Conservation (phyloP, 2,329 filamentous ascomycete genomes). For the Neopestalotiopsis sp. region DNA sequence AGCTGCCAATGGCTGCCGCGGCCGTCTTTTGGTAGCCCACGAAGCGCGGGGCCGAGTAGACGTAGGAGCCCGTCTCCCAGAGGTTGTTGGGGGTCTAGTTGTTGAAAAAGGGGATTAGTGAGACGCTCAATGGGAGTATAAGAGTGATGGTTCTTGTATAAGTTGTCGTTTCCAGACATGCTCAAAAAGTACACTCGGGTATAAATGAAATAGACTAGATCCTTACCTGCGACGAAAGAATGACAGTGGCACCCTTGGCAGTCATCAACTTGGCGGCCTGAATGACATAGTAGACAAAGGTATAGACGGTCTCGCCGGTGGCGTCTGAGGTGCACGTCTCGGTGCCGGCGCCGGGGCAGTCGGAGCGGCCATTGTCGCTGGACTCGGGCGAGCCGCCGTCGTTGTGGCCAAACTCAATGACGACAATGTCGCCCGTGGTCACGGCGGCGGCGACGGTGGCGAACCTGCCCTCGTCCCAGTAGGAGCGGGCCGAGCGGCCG, state of each 20-base stretch:
- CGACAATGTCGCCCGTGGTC: constrained; percentile 63
- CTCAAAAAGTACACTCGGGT: no score
- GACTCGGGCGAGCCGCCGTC: constrained; percentile 62
- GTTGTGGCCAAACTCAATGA: constrained; percentile 76
- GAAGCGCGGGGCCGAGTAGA: constrained; percentile 56
- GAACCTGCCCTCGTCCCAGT: constrained; percentile 67
- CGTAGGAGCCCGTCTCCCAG: constrained; percentile 61
- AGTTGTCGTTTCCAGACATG: no score
- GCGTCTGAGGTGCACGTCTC: constrained; percentile 54
- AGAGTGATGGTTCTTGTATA: no score
- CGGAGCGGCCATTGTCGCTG: constrained; percentile 65
- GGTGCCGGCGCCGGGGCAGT: constrained; percentile 57
- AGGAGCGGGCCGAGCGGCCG: constrained; percentile 67
- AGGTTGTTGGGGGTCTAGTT: constrained; percentile 52
- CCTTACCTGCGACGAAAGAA: constrained; percentile 54
- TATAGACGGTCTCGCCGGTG: constrained; percentile 37
- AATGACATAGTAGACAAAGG: constrained; percentile 35
- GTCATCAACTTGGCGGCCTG: constrained; percentile 37
- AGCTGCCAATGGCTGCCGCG: constrained; percentile 21
- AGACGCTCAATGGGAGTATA: no score
- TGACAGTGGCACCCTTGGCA: constrained; percentile 64
- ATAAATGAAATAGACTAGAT: constrained; percentile 32
- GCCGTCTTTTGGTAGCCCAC: constrained; percentile 51
- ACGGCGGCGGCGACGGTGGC: constrained; percentile 55
- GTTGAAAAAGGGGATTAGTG: not conserved